A percentile compares a stretch with the other conserved stretches of the same genome.
phyloP scores from a whole-genome alignment of 2,329 filamentous ascomycete genomes.

The Tolypocladium inflatum region DNA sequence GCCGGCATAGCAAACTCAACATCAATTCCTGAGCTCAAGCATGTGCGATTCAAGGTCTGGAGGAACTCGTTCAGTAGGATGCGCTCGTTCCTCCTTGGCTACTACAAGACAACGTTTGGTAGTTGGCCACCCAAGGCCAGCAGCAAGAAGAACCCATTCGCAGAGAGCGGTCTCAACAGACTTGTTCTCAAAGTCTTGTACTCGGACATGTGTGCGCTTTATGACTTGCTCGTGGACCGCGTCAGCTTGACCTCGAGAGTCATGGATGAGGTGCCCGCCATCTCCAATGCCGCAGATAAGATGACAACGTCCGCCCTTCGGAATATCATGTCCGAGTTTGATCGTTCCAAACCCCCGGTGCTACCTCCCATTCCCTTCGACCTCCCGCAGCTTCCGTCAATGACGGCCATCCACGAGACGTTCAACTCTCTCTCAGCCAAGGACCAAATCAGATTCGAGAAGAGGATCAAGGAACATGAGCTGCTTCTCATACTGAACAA shows the following conservation, averaged over 20 bases:
- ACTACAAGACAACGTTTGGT: slow-evolving; percentile 51
- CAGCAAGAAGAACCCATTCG: slow-evolving; percentile 85
- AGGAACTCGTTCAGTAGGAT: slow-evolving; percentile 64
- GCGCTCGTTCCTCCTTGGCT: slow-evolving; percentile 60
- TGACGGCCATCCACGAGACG: slow-evolving; percentile 55
- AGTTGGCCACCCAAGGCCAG: slow-evolving; percentile 86
- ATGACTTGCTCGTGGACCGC: slow-evolving; percentile 81
- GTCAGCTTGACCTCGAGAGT: slow-evolving; percentile 68
- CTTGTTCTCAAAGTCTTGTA: slow-evolving; percentile 75
- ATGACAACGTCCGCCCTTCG: slow-evolving; percentile 62
- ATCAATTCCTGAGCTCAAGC: slow-evolving; percentile 64
- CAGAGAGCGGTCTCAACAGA: slow-evolving; percentile 78
- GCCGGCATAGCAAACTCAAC: slow-evolving; percentile 80
- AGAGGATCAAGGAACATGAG: slow-evolving; percentile 70
- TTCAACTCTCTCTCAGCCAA: slow-evolving; percentile 58
- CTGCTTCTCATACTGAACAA: slow-evolving; percentile 67
- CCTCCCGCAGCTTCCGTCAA: slow-evolving; percentile 64
- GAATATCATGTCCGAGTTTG: slow-evolving; percentile 76
- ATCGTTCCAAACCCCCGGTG: slow-evolving; percentile 80
- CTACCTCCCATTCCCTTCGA: slow-evolving; percentile 89
- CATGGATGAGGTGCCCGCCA: slow-evolving; percentile 53
- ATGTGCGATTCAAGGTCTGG: slow-evolving; percentile 80
- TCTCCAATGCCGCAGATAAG: slow-evolving; percentile 47
- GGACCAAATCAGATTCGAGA: slow-evolving; percentile 63
- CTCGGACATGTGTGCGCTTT: slow-evolving; percentile 74